phyloP scores from a whole-genome alignment of 1,284 basidiomycete genomes.

The Melampsora larici-populina region DNA sequence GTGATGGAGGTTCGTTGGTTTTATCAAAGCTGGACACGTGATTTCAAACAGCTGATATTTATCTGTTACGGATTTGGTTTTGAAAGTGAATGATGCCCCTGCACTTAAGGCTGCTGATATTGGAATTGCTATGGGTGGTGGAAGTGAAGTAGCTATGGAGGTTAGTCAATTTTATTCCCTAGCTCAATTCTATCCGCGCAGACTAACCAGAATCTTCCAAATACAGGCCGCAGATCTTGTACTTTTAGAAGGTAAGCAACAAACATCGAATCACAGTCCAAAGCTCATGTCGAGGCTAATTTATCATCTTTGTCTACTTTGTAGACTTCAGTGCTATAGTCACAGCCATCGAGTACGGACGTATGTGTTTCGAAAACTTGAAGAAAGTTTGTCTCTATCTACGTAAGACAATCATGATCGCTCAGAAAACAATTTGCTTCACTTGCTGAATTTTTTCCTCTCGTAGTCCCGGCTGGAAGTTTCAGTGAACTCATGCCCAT shows the following conservation, averaged over 20 bases:
- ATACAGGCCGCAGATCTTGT: constrained; percentile 46
- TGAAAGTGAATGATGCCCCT: constrained; percentile 65
- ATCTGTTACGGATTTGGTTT: too few relatives aligned
- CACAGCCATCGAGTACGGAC: constrained; percentile 55
- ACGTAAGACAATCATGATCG: neutral
- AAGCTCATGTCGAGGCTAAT: too few relatives aligned
- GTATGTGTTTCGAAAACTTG: constrained; percentile 68
- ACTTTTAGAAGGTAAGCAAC: constrained; percentile 45
- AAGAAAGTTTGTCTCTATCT: constrained; percentile 57
- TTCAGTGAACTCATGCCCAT: constrained; percentile 70
- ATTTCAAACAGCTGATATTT: too few relatives aligned
- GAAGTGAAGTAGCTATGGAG: constrained; percentile 55
- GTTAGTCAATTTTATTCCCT: constrained; percentile 46
- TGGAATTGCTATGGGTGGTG: constrained; percentile 58
- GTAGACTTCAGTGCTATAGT: constrained; percentile 49
- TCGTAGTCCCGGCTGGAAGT: constrained; percentile 51
- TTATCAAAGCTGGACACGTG: neutral
- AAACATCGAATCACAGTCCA: too few relatives aligned
- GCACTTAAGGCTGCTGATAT: constrained; percentile 57
- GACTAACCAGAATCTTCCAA: too few relatives aligned
- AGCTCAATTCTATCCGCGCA: too few relatives aligned
- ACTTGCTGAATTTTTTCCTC: too few relatives aligned
- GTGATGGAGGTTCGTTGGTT: constrained; percentile 59
- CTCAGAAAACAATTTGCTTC: too few relatives aligned
- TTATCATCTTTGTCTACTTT: too few relatives aligned